Conservation (phyloP, 345 rosid species). For the Punica granatum region DNA sequence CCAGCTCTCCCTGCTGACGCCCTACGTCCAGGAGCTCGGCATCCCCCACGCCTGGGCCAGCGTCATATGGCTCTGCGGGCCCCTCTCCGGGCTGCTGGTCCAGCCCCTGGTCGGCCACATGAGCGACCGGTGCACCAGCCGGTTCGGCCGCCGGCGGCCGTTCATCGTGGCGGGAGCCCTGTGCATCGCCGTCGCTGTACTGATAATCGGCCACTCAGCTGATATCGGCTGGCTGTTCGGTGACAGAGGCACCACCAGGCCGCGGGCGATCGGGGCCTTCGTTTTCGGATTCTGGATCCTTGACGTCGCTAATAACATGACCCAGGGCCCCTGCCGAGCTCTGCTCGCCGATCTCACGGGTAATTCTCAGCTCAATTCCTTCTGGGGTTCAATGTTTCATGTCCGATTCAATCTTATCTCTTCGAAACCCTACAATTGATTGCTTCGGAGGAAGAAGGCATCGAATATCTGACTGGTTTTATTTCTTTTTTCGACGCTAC, state of each 20-base stretch:
- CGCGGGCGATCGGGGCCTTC: conserved; percentile 68
- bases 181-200: conserved; percentile 50
- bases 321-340: conserved; percentile 97
- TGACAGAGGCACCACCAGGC: conserved; percentile 44
- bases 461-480: background rate
- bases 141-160: conserved; percentile 89
- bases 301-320: conserved; percentile 85
- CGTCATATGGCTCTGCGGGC: conserved; percentile 94
- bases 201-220: conserved; percentile 73
- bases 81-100: conserved; percentile 80
- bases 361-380: conserved; percentile 16
- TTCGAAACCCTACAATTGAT: conserved; percentile 5
- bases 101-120: conserved; percentile 90
- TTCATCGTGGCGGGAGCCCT: conserved; percentile 59
- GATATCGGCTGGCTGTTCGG: conserved; percentile 89
- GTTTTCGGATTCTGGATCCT: conserved; percentile 92
- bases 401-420: background rate
- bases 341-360: conserved; percentile 96
- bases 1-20: conserved; percentile 88
- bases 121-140: conserved; percentile 82
- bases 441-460: background rate
- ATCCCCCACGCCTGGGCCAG: conserved; percentile 98
- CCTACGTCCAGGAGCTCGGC: conserved; percentile 96
- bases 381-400: background rate
- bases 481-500: background rate